These are phyloP conservation scores for Turritis glabra DNA, from an alignment of 345 rosid genomes.

Conservation along the genomic window DNA sequence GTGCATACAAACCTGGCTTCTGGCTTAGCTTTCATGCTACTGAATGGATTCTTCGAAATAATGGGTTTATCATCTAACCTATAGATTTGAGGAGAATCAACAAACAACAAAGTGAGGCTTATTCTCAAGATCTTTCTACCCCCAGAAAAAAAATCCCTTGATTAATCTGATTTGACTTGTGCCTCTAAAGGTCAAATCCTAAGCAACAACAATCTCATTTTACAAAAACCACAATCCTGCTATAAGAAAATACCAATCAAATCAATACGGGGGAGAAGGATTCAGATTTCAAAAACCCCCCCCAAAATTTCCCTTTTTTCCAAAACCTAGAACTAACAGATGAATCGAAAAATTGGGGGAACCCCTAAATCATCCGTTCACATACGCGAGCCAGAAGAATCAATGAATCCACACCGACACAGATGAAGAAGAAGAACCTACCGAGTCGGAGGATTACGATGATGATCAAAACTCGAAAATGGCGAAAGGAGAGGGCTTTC, in stretches of 20 bases:
- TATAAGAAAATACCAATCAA: background rate
- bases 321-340: background rate
- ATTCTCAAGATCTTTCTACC: background rate
- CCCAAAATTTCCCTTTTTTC: background rate
- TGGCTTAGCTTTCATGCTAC: background rate
- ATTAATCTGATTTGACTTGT: conserved; percentile 8
- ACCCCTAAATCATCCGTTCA: background rate
- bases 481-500: background rate
- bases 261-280: background rate
- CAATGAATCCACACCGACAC: background rate
- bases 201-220: background rate
- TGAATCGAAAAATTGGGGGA: background rate
- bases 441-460: background rate
- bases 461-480: background rate
- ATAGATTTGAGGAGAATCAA: background rate
- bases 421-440: conserved; percentile 6
- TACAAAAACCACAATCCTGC: background rate
- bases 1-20: background rate
- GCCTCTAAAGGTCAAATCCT: conserved; percentile 2
- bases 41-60: background rate
- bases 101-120: background rate
- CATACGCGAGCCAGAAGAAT: background rate
- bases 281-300: background rate
- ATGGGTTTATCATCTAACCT: background rate
- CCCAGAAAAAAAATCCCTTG: background rate